Conservation (phyloP, 257 asterid species). For the Nicotiana knightiana region DNA sequence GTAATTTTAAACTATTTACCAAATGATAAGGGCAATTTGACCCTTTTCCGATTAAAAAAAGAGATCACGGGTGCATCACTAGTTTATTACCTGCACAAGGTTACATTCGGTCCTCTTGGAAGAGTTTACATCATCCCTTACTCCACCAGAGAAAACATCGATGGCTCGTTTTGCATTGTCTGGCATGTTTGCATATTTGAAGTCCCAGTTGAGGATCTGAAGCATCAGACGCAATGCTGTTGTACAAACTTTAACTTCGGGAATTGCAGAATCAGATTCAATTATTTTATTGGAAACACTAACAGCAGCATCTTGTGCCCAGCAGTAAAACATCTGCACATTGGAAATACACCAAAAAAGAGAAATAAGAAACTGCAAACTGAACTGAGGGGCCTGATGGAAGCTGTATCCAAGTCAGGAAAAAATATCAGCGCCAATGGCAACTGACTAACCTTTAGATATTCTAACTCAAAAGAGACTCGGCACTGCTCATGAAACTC, state of each 20-base stretch:
- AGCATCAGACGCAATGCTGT: conserved; percentile 74
- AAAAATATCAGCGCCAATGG: conserved; percentile 13
- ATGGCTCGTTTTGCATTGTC: conserved; percentile 49
- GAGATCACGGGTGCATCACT: conserved; percentile 6
- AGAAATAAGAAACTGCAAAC: conserved; percentile 14
- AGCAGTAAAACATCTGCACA: conserved; percentile 62
- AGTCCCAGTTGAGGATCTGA: conserved; percentile 94
- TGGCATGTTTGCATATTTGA: conserved; percentile 36
- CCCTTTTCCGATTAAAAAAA: background rate
- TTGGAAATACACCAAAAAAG: conserved; percentile 9
- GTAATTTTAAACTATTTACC: too few species aligned
- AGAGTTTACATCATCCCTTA: conserved; percentile 40
- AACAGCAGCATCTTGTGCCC: conserved; percentile 90
- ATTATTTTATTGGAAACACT: conserved; percentile 55
- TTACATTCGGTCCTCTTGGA: conserved; percentile 57
- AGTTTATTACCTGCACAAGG: conserved; percentile 66
- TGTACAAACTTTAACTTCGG: conserved; percentile 78
- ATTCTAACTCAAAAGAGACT: conserved; percentile 70
- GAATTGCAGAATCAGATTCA: conserved; percentile 57
- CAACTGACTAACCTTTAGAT: conserved; percentile 62
- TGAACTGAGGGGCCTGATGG: conserved; percentile 11
- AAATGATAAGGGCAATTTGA: too few species aligned
- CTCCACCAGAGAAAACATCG: conserved; percentile 42
- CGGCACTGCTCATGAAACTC: conserved; percentile 90
- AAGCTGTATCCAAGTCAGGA: conserved; percentile 5